These are phyloP conservation scores for Elsinoe australis DNA, from an alignment of 2,329 filamentous ascomycete species.

Conservation along the genomic window DNA sequence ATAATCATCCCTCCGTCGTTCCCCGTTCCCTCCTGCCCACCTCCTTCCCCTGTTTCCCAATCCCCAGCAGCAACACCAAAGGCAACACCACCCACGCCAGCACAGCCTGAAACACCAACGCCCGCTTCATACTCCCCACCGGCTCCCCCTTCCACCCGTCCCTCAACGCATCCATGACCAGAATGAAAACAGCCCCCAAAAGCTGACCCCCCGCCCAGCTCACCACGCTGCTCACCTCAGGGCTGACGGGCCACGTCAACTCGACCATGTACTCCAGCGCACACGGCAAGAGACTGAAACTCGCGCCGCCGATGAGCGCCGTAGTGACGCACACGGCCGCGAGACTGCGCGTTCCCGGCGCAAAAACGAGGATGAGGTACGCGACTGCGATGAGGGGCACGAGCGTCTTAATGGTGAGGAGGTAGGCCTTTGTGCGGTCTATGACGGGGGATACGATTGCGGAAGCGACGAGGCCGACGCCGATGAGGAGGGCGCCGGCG, in stretches of 20 bases:
- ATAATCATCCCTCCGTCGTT: too few species aligned
- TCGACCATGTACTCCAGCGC: conserved; percentile 82
- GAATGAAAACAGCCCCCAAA: conserved; percentile 74
- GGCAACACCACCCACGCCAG: conserved; percentile 59
- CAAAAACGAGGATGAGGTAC: conserved; percentile 77
- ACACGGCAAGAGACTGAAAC: conserved; percentile 74
- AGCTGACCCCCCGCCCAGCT: conserved; percentile 85
- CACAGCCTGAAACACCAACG: conserved; percentile 72
- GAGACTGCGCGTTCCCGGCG: conserved; percentile 55
- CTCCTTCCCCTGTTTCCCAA: not conserved
- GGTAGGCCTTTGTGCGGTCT: conserved; percentile 74
- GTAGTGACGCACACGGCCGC: conserved; percentile 68
- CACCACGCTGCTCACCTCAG: conserved; percentile 74
- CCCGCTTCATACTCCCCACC: conserved; percentile 59
- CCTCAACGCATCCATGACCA: conserved; percentile 70
- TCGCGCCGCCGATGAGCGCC: conserved; percentile 67
- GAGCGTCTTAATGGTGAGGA: conserved; percentile 63
- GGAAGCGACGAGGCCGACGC: conserved; percentile 71
- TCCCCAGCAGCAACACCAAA: conserved; percentile 59
- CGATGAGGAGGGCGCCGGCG: conserved; percentile 78
- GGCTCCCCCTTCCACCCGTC: conserved; percentile 32
- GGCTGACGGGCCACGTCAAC: conserved; percentile 75
- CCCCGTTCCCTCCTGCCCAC: too few species aligned
- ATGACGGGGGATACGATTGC: conserved; percentile 74
- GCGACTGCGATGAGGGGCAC: conserved; percentile 60